Evolutionary conservation across 2,329 filamentous ascomycete species (phyloP).

Genomic region (Rosellinia necatrix): DNA sequence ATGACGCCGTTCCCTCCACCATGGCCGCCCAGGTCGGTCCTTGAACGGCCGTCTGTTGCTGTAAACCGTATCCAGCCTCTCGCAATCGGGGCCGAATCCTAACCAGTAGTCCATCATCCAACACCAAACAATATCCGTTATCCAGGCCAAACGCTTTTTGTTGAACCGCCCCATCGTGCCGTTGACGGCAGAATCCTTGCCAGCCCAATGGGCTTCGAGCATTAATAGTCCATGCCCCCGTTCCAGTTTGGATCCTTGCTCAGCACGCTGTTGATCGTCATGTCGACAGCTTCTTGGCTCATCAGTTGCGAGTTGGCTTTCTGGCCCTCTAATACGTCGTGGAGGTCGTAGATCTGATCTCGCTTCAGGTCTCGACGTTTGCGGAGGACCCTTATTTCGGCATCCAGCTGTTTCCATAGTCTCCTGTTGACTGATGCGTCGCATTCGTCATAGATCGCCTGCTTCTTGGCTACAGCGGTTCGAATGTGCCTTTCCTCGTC

Average conservation of each 20-base stretch:
- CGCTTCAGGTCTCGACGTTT: slow-evolving; percentile 72
- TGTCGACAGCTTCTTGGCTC: slow-evolving; percentile 65
- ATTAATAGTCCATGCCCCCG: slow-evolving; percentile 36
- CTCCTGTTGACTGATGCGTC: slow-evolving; percentile 70
- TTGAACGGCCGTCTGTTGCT: not conserved
- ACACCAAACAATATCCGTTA: not conserved
- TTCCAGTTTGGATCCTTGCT: slow-evolving; percentile 41
- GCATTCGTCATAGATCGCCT: slow-evolving; percentile 66
- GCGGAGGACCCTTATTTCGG: slow-evolving; percentile 64
- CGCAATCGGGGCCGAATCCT: not conserved
- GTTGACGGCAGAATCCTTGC: not conserved
- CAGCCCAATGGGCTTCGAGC: not conserved
- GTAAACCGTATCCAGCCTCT: slow-evolving; percentile 8
- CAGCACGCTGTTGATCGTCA: slow-evolving; percentile 63
- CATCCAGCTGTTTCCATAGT: slow-evolving; percentile 64
- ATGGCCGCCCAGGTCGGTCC: not conserved
- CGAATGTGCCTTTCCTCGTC: slow-evolving; percentile 81
- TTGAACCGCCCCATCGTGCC: not conserved
- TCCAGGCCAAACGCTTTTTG: not conserved
- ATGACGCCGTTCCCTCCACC: slow-evolving; percentile 5
- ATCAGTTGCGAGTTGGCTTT: slow-evolving; percentile 68
- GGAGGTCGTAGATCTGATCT: slow-evolving; percentile 79
- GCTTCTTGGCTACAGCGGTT: slow-evolving; percentile 66
- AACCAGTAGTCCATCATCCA: not conserved
- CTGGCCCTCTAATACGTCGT: slow-evolving; percentile 83